Percentiles rank a stretch among this genome's conserved stretches.
Evolutionary conservation across 1,284 basidiomycete genomes (phyloP).

Genomic region (Malassezia nana): DNA sequence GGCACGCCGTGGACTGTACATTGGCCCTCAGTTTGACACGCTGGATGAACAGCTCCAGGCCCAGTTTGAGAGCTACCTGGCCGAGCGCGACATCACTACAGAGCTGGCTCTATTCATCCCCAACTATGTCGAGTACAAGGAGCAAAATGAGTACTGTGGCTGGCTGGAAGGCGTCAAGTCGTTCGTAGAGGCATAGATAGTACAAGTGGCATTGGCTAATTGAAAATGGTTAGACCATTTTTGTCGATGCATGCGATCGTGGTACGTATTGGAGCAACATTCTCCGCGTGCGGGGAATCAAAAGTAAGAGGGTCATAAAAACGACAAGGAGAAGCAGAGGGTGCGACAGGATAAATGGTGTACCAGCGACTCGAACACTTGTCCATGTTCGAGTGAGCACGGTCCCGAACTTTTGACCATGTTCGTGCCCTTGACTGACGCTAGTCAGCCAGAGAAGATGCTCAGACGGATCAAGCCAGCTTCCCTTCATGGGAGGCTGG

Average conservation of each 20-base stretch:
- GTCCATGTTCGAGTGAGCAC: slow-evolving; percentile 6
- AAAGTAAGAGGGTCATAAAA: slow-evolving; percentile 1
- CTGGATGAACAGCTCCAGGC: slow-evolving; percentile 77
- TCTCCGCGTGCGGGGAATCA: slow-evolving; percentile 10
- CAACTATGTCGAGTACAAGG: slow-evolving; percentile 46
- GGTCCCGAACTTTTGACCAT: slow-evolving; percentile 4
- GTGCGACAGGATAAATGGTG: neutral
- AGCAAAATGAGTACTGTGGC: slow-evolving; percentile 67
- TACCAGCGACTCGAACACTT: neutral
- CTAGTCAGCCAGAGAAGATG: neutral
- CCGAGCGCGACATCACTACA: slow-evolving; percentile 78
- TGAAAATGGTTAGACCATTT: slow-evolving; percentile 6
- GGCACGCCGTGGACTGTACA: slow-evolving; percentile 78
- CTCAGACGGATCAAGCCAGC: neutral
- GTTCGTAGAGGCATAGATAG: slow-evolving; percentile 63
- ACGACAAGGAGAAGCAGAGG: slow-evolving; percentile 7
- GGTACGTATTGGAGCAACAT: neutral
- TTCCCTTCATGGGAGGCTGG: neutral
- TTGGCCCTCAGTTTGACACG: slow-evolving; percentile 86
- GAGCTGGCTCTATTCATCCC: slow-evolving; percentile 55
- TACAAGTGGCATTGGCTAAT: neutral
- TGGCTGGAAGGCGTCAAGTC: slow-evolving; percentile 76
- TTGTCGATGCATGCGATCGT: neutral
- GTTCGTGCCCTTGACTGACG: neutral
- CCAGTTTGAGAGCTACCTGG: slow-evolving; percentile 70